phyloP scores from a whole-genome alignment of 805 yeast species.

The Limtongia smithiae region DNA sequence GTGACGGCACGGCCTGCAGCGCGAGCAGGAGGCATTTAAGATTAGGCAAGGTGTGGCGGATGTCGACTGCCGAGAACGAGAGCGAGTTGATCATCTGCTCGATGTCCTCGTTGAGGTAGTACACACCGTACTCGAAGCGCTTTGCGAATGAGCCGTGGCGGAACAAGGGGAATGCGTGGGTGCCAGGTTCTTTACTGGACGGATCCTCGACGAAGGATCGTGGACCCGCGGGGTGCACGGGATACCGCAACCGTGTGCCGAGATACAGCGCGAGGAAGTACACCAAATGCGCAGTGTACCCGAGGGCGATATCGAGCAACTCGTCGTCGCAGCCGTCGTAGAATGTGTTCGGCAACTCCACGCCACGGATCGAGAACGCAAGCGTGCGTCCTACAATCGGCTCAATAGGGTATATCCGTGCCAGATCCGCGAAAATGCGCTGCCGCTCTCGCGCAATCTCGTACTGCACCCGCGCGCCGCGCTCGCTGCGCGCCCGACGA shows the following conservation, averaged over 20 bases:
- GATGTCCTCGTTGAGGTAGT: conserved; percentile 46
- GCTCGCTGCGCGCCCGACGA: neutral
- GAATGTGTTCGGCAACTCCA: conserved; percentile 35
- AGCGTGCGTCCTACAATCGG: conserved; percentile 28
- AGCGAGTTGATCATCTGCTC: conserved; percentile 44
- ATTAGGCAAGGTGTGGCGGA: conserved; percentile 31
- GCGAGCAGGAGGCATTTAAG: conserved; percentile 28
- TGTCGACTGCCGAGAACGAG: conserved; percentile 26
- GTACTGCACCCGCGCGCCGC: neutral
- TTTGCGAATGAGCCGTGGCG: conserved; percentile 44
- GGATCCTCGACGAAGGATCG: conserved; percentile 50
- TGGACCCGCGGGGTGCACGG: conserved; percentile 48
- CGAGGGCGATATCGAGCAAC: conserved; percentile 43
- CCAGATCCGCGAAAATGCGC: conserved; percentile 35
- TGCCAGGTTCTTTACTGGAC: conserved; percentile 43
- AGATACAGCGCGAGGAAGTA: conserved; percentile 43
- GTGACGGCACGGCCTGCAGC: conserved; percentile 16
- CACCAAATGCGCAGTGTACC: conserved; percentile 46
- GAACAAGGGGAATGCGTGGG: conserved; percentile 48
- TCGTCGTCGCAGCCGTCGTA: conserved; percentile 28
- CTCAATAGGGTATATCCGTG: conserved; percentile 37
- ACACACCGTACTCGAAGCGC: conserved; percentile 51
- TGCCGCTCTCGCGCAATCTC: conserved; percentile 19
- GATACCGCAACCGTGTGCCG: conserved; percentile 48
- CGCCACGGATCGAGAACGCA: conserved; percentile 38